Evolutionary conservation across 1,284 basidiomycete genomes (phyloP).

Genomic region (Microbotryum intermedium): DNA sequence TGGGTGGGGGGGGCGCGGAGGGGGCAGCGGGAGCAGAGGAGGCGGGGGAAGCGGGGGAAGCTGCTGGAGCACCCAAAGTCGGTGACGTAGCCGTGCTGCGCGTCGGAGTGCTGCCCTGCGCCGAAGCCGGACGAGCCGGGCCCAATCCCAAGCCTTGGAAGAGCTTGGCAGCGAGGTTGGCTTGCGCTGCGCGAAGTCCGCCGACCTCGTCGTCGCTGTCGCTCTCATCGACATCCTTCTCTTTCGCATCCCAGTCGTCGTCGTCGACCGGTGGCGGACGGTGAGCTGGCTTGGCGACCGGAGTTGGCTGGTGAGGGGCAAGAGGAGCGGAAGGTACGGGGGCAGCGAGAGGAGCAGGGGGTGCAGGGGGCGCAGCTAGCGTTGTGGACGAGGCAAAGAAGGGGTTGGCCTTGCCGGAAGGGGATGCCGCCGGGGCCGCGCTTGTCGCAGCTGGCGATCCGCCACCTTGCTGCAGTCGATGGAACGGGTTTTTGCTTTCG

Average conservation of each 20-base stretch:
- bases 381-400: conserved; percentile 26
- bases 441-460: neutral
- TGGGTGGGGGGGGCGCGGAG: conserved; percentile 33
- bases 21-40: conserved; percentile 40
- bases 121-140: conserved; percentile 53
- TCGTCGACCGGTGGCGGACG: conserved; percentile 55
- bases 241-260: conserved; percentile 80
- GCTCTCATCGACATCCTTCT: conserved; percentile 62
- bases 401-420: conserved; percentile 32
- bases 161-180: conserved; percentile 56
- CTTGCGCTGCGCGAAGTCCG: conserved; percentile 54
- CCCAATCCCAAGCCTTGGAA: conserved; percentile 25
- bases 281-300: conserved; percentile 49
- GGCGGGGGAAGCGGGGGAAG: conserved; percentile 34
- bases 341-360: conserved; percentile 25
- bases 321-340: conserved; percentile 32
- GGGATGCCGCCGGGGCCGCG: neutral
- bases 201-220: conserved; percentile 60
- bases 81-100: conserved; percentile 33
- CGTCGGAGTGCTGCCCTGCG: conserved; percentile 33
- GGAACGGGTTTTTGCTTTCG: conserved; percentile 30
- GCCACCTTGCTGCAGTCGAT: conserved; percentile 15
- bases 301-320: conserved; percentile 41
- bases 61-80: conserved; percentile 32
- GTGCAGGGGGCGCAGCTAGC: conserved; percentile 2